Base-by-base conservation (phyloP, 495 filamentous ascomycete genomes). In the Hypomontagnella monticulosa region DNA sequence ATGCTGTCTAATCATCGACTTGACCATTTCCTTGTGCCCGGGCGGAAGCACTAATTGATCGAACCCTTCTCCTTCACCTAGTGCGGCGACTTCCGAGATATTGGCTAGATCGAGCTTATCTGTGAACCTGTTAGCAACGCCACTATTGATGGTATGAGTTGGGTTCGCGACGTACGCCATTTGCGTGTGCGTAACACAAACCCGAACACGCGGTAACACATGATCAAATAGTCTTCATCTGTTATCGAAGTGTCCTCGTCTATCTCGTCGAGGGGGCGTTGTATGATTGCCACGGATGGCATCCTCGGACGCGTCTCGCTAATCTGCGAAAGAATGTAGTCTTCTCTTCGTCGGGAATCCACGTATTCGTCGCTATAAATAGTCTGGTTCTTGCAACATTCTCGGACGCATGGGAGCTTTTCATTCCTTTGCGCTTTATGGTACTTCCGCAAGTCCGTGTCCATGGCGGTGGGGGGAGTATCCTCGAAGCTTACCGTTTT, bases 131-230 rank as follows among this genome's bases (percentile, higher is more conserved):
- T 27, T 27, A 27, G 23, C 6, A 27, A 27, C 23, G 23, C 6
- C 23, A 27, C 23, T 2, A 27, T 6, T 11, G 20, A 32, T 1
- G 4, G n/a, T 2, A 27, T 8, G 2, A 5, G 7, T 14, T 30
- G n/a, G 16, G 4, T 59, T 43, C 3, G 71, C 59, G 61, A 4
- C 75, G 58, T 58, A 73, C 71, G 73, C 81, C 79, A 83, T 57
- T 71, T 79, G 8, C 81, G 71, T 36, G 40, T 78, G 4, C 79
- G 74, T 0, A 83, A 62, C 1, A 80, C 65, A 41, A 80, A 82
- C 0, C 72, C 81, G 70, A 79, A 79, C 7, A 80, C 75, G 1
- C 76, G 69, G 33, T 78, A 73, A 0, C 77, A 69, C 63, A 82
- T 73, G 20, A 83, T 75, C 14, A 81, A n/a, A 10, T 69, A 50